Percentiles rank a stretch among this genome's conserved stretches.
phyloP scores from a whole-genome alignment of 2,329 filamentous ascomycete genomes.

The Bisporella sp. region DNA sequence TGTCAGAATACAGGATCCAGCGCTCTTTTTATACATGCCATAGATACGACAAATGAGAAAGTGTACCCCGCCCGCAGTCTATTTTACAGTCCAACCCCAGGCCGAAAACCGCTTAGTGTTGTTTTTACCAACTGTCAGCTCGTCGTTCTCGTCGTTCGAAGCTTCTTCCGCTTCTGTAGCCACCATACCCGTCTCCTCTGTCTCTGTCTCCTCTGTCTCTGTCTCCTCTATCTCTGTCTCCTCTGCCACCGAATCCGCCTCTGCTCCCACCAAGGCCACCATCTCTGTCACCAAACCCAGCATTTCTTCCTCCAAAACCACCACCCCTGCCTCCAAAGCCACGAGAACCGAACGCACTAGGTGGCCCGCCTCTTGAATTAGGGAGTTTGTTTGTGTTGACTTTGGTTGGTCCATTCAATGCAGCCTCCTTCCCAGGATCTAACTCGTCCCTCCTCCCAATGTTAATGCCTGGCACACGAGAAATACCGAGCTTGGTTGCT shows the following conservation, averaged over 20 bases:
- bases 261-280: conserved; percentile 4
- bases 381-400: not conserved
- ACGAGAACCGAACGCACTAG: conserved; percentile 6
- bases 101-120: too few species aligned
- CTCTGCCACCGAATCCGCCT: conserved; percentile 5
- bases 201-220: not conserved
- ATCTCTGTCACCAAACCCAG: conserved; percentile 3
- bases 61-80: too few species aligned
- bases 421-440: not conserved
- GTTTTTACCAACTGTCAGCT: not conserved
- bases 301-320: conserved; percentile 1
- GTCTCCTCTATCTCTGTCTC: conserved; percentile 4
- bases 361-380: not conserved
- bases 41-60: too few species aligned
- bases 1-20: too few species aligned
- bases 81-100: too few species aligned
- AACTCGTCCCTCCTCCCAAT: conserved; percentile 6
- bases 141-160: not conserved
- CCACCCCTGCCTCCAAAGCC: conserved; percentile 6
- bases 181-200: conserved; percentile 1
- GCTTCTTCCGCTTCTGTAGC: conserved; percentile 3
- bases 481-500: conserved; percentile 19
- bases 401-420: not conserved
- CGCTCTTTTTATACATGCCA: too few species aligned
- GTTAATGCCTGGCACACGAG: conserved; percentile 14